Base-by-base conservation (phyloP, 2,329 filamentous ascomycete genomes). In the Davidsoniella neocaledoniae region DNA sequence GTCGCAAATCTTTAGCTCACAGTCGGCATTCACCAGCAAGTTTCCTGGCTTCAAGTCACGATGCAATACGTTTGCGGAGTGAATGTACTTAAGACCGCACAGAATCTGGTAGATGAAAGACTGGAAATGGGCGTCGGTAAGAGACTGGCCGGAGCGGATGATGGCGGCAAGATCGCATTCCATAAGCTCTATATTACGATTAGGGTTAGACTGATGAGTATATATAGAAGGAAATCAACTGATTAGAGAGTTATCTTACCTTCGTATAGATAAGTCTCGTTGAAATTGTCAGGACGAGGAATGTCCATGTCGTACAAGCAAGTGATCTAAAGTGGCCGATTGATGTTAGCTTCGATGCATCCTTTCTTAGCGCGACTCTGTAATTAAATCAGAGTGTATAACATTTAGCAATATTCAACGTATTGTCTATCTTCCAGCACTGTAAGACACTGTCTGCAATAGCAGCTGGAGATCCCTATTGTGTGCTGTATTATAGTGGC, bases 71-170 rank as follows among this genome's bases (percentile, higher is more conserved):
- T 96, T 96, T 58, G 91, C 91, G 19, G 90, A 96, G 72, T 98
- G 91, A 57, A 98, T 96, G 67, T 96, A 98, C 73, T 98, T 98
- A 58, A 98, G 74, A 56, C 91, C 91, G 64, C 91, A 96, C 5
- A 98, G 82, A 58, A 98, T 98, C 74, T 98, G 91, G 72, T 98
- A 98, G 69, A 98, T 95, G 70, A 98, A 98, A 48, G 91, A 96
- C 68, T 98, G 91, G 72, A 98, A 98, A 67, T 98, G 91, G 50
- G 91, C 91, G 63, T 98, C 91, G 61, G 91, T 98, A 63, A 98
- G 73, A 44, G 91, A 88, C 65, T 98, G 91, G 55, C 91, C 91
- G 40, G 90, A 96, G 58, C 91, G 81, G 60, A 98, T 96, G 64
- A 98, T 98, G 57, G 91, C 91, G 29, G 91, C 91, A 64, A 98